A percentile compares a stretch with the other conserved stretches of the same genome.
phyloP scores from a whole-genome alignment of 2,329 filamentous ascomycete species.

The Pseudogymnoascus sp. region DNA sequence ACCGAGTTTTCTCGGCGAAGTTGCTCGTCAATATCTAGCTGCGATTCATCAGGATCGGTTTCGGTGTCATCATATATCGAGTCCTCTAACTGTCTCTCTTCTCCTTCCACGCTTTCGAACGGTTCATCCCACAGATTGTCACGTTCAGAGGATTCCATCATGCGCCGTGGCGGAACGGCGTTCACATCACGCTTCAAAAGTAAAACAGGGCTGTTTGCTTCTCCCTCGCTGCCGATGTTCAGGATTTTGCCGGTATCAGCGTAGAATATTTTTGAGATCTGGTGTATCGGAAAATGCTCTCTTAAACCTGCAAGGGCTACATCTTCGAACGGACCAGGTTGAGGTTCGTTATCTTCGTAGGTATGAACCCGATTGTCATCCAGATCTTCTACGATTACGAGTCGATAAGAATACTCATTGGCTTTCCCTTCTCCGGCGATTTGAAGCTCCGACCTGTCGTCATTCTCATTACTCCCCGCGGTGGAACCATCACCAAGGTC shows the following conservation, averaged over 20 bases:
- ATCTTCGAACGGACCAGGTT: slow-evolving; percentile 48
- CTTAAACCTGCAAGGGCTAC: slow-evolving; percentile 54
- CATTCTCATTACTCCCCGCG: background rate
- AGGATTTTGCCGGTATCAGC: slow-evolving; percentile 68
- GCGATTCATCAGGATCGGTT: slow-evolving; percentile 23
- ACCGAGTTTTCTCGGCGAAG: slow-evolving; percentile 24
- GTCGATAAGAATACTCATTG: slow-evolving; percentile 58
- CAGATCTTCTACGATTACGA: slow-evolving; percentile 60
- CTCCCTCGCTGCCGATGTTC: slow-evolving; percentile 58
- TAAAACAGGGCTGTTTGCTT: slow-evolving; percentile 58
- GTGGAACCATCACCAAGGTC: slow-evolving; percentile 23
- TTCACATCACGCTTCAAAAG: slow-evolving; percentile 59
- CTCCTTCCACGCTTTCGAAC: slow-evolving; percentile 16
- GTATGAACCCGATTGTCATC: slow-evolving; percentile 62
- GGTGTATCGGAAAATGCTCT: slow-evolving; percentile 59
- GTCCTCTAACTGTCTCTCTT: slow-evolving; percentile 18
- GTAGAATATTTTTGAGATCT: slow-evolving; percentile 70
- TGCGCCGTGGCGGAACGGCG: slow-evolving; percentile 55
- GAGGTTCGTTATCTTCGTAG: slow-evolving; percentile 49
- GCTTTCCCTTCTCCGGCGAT: slow-evolving; percentile 20
- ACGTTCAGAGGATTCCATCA: slow-evolving; percentile 44
- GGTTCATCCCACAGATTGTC: slow-evolving; percentile 19
- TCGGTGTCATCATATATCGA: slow-evolving; percentile 11
- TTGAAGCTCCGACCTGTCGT: slow-evolving; percentile 3
- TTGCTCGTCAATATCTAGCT: slow-evolving; percentile 27